phyloP scores from a whole-genome alignment of 1,284 basidiomycete species.

The Golubevia pallescens region DNA sequence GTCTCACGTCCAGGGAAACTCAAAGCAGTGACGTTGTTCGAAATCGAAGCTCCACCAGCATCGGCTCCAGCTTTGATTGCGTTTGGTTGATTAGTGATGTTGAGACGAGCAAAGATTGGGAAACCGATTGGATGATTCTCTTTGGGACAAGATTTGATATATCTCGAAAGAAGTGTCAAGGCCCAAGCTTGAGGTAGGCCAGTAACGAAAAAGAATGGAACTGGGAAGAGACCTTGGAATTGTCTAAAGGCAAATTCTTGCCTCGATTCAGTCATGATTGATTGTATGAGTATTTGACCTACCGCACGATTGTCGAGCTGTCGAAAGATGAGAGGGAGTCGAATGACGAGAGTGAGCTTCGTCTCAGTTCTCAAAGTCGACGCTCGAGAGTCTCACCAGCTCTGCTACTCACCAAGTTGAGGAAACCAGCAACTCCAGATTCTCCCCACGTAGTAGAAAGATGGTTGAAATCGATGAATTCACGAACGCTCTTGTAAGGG shows the following conservation, averaged over 20 bases:
- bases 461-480: constrained; percentile 37
- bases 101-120: constrained; percentile 42
- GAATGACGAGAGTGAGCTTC: no score
- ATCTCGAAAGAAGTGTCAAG: constrained; percentile 42
- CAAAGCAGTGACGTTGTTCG: constrained; percentile 39
- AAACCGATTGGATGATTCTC: constrained; percentile 33
- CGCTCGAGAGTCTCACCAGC: no score
- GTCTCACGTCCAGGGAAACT: constrained; percentile 26
- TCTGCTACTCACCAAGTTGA: no score
- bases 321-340: no score
- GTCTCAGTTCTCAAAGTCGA: no score
- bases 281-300: constrained; percentile 38
- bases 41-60: constrained; percentile 34
- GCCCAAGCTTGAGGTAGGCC: constrained; percentile 40
- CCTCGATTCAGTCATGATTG: constrained; percentile 41
- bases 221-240: constrained; percentile 30
- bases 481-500: constrained; percentile 27
- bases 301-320: constrained; percentile 39
- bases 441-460: constrained; percentile 42
- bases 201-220: constrained; percentile 43
- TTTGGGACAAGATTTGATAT: constrained; percentile 29
- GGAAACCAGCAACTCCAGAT: constrained; percentile 40
- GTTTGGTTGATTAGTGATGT: constrained; percentile 32
- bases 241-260: constrained; percentile 40
- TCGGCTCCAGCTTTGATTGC: constrained; percentile 24